Base-by-base conservation (phyloP, 2,329 filamentous ascomycete genomes). In the Endothia cerciana region DNA sequence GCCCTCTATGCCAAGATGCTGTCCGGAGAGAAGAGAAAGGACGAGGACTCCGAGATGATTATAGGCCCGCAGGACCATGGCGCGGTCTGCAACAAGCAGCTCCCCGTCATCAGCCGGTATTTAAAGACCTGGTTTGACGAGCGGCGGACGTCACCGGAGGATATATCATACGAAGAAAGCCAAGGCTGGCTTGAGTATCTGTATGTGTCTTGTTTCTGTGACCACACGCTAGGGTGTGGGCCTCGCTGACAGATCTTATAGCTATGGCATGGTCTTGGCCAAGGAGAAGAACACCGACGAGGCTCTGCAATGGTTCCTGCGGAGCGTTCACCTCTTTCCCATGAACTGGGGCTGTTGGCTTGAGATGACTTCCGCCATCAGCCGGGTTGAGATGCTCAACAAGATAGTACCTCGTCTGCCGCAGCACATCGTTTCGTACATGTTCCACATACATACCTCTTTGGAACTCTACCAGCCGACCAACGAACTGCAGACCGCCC, bases 331-430 rank as follows among this genome's bases (percentile, higher is more conserved):
- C 75, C 81, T 93, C 49, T 97, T 93, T 73, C 92, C 93, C 1
- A 97, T 94, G 86, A 97, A 98, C 74, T 99, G 95, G 95, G 93
- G 93, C 8, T 94, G 93, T 68, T 99, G 95, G 95, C 85, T 95
- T 66, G 95, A 99, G 79, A 87, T 99, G 76, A 92, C 91, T 4
- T 89, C 89, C 47, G 82, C 98, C 33, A 87, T 97, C 67, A 87
- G 88, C 43, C 89, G 91, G 41, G 85, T 91, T 10, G 93, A 97
- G 77, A 92, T 97, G 77, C 81, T 96, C 65, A 91, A 90, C 74
- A 85, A 87, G 72, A 85, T 94, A 63, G 83, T 88, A 65, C 84
- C 87, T 43, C 87, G 90, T 65, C 84, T 97, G 38, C 94, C 95
- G 1, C 90, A 92, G 72, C 96, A 97, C 74, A 91, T 99, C 72